These are phyloP conservation scores for Tubosaeta brunneosetosa DNA, from an alignment of 768 basidiomycete species.

Conservation along the genomic window DNA sequence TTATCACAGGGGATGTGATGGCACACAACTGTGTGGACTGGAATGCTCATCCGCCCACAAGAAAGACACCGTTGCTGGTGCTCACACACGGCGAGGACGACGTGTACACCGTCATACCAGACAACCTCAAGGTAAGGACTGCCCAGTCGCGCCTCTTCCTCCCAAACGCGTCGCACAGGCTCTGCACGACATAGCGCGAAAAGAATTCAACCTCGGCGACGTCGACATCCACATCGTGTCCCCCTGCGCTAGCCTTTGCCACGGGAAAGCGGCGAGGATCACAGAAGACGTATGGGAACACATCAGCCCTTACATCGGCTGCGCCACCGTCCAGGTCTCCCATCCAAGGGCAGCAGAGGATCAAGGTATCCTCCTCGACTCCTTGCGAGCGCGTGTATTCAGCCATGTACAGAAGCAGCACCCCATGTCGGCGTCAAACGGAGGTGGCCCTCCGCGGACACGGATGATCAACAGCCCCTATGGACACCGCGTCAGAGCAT, in stretches of 20 bases:
- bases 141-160: no score
- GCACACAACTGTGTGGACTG: slow-evolving; percentile 27
- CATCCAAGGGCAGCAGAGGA: not conserved
- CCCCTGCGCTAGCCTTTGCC: slow-evolving; percentile 19
- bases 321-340: slow-evolving; percentile 12
- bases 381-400: not conserved
- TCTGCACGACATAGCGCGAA: slow-evolving; percentile 12
- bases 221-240: slow-evolving; percentile 13
- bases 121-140: slow-evolving; percentile 12
- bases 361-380: slow-evolving; percentile 2
- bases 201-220: slow-evolving; percentile 20
- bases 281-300: slow-evolving; percentile 17
- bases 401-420: not conserved
- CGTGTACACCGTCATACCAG: slow-evolving; percentile 18
- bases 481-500: slow-evolving; percentile 1
- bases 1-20: not conserved
- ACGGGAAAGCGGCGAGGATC: slow-evolving; percentile 19
- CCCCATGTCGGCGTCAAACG: not conserved
- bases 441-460: not conserved
- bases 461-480: not conserved
- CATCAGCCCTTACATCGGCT: slow-evolving; percentile 20
- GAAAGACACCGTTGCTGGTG: slow-evolving; percentile 18
- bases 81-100: slow-evolving; percentile 12
- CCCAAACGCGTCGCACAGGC: slow-evolving; percentile 1
- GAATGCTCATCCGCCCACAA: slow-evolving; percentile 13